phyloP scores from a whole-genome alignment of 1,139 yeast species.

The Pichia cactophila region DNA sequence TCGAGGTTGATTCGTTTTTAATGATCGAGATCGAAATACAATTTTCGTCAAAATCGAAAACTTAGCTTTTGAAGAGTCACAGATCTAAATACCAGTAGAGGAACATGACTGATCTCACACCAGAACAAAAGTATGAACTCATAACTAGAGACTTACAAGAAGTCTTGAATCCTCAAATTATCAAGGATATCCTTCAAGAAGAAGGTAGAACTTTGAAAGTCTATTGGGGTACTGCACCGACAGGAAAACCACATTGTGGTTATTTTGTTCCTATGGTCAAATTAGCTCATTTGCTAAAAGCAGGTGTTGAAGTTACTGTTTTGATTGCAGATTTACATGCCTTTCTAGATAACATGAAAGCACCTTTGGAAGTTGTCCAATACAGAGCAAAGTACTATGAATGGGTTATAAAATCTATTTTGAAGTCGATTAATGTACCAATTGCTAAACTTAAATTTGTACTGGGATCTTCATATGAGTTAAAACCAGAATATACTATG shows the following conservation, averaged over 20 bases:
- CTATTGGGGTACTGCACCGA: conserved; percentile 97
- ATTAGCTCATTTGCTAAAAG: conserved; percentile 87
- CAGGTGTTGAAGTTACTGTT: conserved; percentile 92
- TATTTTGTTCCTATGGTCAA: conserved; percentile 98
- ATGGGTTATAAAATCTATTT: conserved; percentile 70
- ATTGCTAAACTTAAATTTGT: conserved; percentile 80
- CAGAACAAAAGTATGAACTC: conserved; percentile 64
- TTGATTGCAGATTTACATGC: conserved; percentile 97
- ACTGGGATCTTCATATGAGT: conserved; percentile 84
- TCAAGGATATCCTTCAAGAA: conserved; percentile 73
- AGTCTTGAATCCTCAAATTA: conserved; percentile 80
- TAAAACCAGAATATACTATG: conserved; percentile 68
- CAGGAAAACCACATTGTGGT: conserved; percentile 98
- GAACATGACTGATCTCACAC: conserved; percentile 25
- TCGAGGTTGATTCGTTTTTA: no score
- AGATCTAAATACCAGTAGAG: no score
- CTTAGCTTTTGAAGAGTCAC: no score
- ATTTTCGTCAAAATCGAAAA: no score
- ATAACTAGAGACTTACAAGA: conserved; percentile 88
- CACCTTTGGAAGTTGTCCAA: conserved; percentile 85
- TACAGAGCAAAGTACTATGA: conserved; percentile 89
- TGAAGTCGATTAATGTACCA: conserved; percentile 82
- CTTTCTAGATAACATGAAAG: conserved; percentile 96
- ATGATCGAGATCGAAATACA: no score
- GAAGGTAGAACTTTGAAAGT: conserved; percentile 75